Base-by-base conservation (phyloP, 371 early-diverging fungal genomes). In the Mucor irregularis region DNA sequence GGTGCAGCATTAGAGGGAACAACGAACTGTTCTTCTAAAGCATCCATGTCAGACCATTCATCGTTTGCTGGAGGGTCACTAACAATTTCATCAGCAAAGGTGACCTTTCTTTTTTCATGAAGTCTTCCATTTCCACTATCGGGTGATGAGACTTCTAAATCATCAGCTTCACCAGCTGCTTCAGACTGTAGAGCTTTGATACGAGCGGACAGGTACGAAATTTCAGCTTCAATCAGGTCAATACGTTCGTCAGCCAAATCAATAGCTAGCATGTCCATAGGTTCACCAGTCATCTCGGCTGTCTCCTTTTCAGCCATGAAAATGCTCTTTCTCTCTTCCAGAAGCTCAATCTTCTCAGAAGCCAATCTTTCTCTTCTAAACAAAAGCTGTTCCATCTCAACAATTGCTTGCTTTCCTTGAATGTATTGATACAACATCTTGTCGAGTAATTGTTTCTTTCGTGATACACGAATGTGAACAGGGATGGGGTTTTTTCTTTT, bases 231-330 rank as follows among this genome's bases (percentile, higher is more conserved):
- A 34, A 95, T 86, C 47, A 89, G 80, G 28, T 87, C 87, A 34
- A 96, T 79, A 8, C 92, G 87, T 39, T 92, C 93, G 56, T 92
- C 90, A 76, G 89, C 87, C 51, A 90, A 82, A 24, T 81, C 76
- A 22, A 82, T 71, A 0, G 85, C 76, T 54, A 83, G 79, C 50
- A 78, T 76, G 22, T 77, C 74, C 68, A 80, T 64, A 9, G 78
- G 56, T 21, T 79, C 62, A 2, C 80, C 84, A 7, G 65, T 76
- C 49, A 53, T 50, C 13, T 82, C 81, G 2, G 81, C 81, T 6
- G 67, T 64, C 48, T 82, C 85, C 34, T 80, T 80, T 49, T 88
- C 83, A 3, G 83, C 83, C 38, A 73, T 62, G n/a, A 85, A 84
- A 5, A 88, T 82, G 9, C 80, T 75, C 56, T 85, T 82, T 13